Base-by-base conservation (phyloP, 805 yeast species). In the Torulaspora maleeae region DNA sequence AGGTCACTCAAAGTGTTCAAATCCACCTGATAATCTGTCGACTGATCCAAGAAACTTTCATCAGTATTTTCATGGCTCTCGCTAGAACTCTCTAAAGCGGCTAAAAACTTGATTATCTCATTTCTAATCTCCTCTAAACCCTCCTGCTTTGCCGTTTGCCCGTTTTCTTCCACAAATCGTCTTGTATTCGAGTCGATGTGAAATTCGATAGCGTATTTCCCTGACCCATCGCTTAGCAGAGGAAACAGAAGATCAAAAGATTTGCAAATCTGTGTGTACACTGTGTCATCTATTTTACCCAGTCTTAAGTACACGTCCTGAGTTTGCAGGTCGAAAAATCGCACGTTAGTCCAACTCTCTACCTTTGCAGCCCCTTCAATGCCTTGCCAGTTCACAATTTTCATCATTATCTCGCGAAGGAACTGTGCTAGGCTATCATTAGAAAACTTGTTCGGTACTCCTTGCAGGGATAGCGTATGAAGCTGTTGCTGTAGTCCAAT, bases 1-100 rank as follows among this genome's bases (percentile, higher is more conserved):
- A 63, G 43, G 43, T 63, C 68, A 40, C 64, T 58, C 27, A 63
- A 38, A 2, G 63, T 58, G 38, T 43, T 52, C 13, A 59, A 41
- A 48, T 63, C 65, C 9, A 63, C 56, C 13, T 53, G 49, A 41
- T 63, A 63, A 20, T 58, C 53, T 5, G 37, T 17, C 15, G 34
- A n/a, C n/a, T 41, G 48, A 16, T 35, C 34, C 11, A 36, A 38
- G 12, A 16, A 32, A 10, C 22, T 22, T 13, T 44, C 50, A 15
- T 38, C 50, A 28, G 36, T 27, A 5, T 27, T 35, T 11, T 13
- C 25, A 25, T 17, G 22, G n/a, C 42, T 11, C 10, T 27, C 27
- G 3, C 27, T 27, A 6, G 36, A 20, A 15, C 29, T 34, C 24
- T 44, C 27, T 11, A 46, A 27, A 6, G 34, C 17, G 10, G 36